A percentile compares a stretch with the other conserved stretches of the same genome.
Conservation (phyloP, 2,329 filamentous ascomycete species). For the Aspergillus cejpii region DNA sequence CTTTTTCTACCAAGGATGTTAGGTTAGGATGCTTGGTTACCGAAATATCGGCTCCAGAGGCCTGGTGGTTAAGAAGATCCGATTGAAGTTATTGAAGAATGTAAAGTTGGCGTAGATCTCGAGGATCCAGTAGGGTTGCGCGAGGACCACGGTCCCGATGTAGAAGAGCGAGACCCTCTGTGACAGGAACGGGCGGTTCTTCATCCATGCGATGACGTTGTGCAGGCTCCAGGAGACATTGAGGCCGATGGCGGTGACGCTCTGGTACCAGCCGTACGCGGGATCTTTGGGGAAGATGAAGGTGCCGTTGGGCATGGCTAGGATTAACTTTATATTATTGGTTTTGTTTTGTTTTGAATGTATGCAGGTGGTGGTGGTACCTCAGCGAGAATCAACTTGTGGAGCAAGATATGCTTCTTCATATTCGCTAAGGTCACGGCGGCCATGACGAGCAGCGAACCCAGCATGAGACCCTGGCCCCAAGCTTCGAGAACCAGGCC, state of each 20-base stretch:
- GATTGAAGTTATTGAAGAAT: conserved; percentile 53
- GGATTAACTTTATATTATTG: too few relatives aligned
- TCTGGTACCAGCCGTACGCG: conserved; percentile 58
- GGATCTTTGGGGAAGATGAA: conserved; percentile 54
- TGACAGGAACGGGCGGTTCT: conserved; percentile 55
- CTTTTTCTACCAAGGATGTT: too few relatives aligned
- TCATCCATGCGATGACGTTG: conserved; percentile 63
- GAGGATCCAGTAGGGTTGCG: conserved; percentile 58
- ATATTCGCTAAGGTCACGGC: conserved; percentile 48
- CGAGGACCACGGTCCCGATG: conserved; percentile 53
- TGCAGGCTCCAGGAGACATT: conserved; percentile 59
- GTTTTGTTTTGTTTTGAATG: too few relatives aligned
- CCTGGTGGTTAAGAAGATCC: conserved; percentile 50
- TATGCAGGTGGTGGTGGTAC: conserved; percentile 25
- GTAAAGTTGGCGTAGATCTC: conserved; percentile 61
- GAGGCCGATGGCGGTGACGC: conserved; percentile 53
- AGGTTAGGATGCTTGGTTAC: conserved; percentile 31
- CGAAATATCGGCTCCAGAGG: conserved; percentile 57
- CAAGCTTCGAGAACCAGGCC: conserved; percentile 42
- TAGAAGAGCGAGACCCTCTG: conserved; percentile 49
- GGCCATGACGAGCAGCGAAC: conserved; percentile 45
- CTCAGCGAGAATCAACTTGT: conserved; percentile 48
- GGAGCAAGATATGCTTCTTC: conserved; percentile 43
- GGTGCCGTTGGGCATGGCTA: conserved; percentile 53
- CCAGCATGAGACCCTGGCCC: conserved; percentile 47